Evolutionary conservation across 495 filamentous ascomycete species (phyloP), one percentile per base, ranked within the genome.

Genomic region (Penicillium ochrochloron): DNA sequence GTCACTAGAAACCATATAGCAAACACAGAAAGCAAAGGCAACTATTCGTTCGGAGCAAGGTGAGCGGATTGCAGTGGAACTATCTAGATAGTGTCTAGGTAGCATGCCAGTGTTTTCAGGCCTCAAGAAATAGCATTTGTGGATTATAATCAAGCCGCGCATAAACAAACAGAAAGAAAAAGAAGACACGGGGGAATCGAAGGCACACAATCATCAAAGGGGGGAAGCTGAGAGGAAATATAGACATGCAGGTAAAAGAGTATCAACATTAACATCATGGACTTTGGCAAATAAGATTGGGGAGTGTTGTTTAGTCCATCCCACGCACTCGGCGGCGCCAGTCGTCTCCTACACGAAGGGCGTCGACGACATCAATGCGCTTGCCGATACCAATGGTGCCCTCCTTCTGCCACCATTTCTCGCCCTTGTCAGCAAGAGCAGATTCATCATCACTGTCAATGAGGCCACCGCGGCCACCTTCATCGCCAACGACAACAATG

Each of bases 371-470:
- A 42, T 96, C 90, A 27, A 97, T 87, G 2, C 91, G 91, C 73
- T 94, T 89, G 3, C 93, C 93, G 51, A 93, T 80, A 12, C 94
- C 93, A 23, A 94, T 94, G 37, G 88, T 85, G 33, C 90, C 89
- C 69, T 90, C 87, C 55, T 84, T 83, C 69, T 94, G 86, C 91
- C 92, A 97, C 94, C 94, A 97, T 55, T 82, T 83, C 57, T 86
- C 84, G 31, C 73, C 70, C 59, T 84, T 83, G 33, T 86, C 84
- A 33, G 82, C 82, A 57, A 86, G 83, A 1, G 81, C 74, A 0
- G 77, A 81, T 73, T 97, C 93, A 35, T 93, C 93, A 62, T 96
- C 93, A 63, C 92, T 96, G 73, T 97, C 94, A 1, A 93, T 91
- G 41, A 97, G 82, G 1, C 92, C 93, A 27, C 92, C 92, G 34